These are phyloP conservation scores for Rhynchospora pubera DNA, from an alignment of 176 grass and related monocot species.

Conservation along the genomic window DNA sequence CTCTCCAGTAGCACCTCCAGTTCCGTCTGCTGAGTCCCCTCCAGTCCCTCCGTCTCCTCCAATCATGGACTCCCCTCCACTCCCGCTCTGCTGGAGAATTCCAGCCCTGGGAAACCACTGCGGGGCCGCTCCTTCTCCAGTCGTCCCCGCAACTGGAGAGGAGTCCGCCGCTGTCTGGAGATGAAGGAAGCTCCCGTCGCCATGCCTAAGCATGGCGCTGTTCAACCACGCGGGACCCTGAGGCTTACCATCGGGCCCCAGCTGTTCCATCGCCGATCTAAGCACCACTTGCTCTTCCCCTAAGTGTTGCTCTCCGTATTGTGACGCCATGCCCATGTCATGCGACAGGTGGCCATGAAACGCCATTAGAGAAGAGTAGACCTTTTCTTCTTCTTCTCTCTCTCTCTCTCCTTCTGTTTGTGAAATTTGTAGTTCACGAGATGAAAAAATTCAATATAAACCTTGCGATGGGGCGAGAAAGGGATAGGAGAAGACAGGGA, in stretches of 20 bases:
- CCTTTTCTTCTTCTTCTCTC: too few relatives aligned
- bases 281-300: slow-evolving; percentile 20
- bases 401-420: slow-evolving; percentile 3
- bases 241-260: slow-evolving; percentile 23
- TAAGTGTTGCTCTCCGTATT: slow-evolving; percentile 30
- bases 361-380: slow-evolving; percentile 26
- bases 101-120: slow-evolving; percentile 25
- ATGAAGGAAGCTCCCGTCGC: slow-evolving; percentile 67
- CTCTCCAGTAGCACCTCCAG: slow-evolving; percentile 14
- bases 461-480: slow-evolving; percentile 22
- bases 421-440: background rate
- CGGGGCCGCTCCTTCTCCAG: slow-evolving; percentile 10
- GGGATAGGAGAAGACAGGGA: slow-evolving; percentile 19
- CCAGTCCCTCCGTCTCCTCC: background rate
- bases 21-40: slow-evolving; percentile 1
- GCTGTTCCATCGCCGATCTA: slow-evolving; percentile 5
- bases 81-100: slow-evolving; percentile 17
- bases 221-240: slow-evolving; percentile 44
- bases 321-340: slow-evolving; percentile 46
- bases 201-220: slow-evolving; percentile 53
- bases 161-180: slow-evolving; percentile 58
- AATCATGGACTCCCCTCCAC: slow-evolving; percentile 19
- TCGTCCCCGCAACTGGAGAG: slow-evolving; percentile 13
- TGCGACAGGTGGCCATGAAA: slow-evolving; percentile 48
- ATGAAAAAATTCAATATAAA: slow-evolving; percentile 6